phyloP scores from a whole-genome alignment of 345 rosid species.

The Theobroma cacao region DNA sequence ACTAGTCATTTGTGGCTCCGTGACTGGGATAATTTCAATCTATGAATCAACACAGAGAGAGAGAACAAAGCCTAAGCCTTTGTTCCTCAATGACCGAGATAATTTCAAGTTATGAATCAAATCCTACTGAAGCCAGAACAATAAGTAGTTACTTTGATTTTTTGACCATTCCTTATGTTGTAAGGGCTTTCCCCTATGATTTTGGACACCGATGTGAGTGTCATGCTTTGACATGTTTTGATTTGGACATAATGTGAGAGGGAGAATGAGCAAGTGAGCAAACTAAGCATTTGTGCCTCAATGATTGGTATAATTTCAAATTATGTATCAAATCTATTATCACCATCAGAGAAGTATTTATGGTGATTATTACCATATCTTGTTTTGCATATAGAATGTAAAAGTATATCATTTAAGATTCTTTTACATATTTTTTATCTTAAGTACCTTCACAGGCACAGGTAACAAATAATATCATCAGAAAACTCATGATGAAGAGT shows the following conservation, averaged over 20 bases:
- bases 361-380: not conserved
- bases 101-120: not conserved
- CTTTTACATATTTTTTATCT: not conserved
- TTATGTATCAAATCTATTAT: too few species aligned
- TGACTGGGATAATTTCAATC: not conserved
- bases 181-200: not conserved
- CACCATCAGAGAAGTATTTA: too few species aligned
- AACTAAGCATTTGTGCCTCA: too few species aligned
- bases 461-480: not conserved
- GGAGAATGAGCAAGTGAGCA: too few species aligned
- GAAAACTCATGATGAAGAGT: not conserved
- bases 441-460: not conserved
- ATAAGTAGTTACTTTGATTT: not conserved
- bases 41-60: not conserved
- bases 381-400: not conserved
- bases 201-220: not conserved
- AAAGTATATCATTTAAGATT: not conserved
- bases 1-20: not conserved
- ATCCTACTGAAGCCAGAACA: not conserved
- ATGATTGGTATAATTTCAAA: too few species aligned
- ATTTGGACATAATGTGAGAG: not conserved
- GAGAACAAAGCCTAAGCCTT: not conserved
- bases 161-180: not conserved
- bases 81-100: not conserved
- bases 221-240: not conserved